Conservation (phyloP, 1,284 basidiomycete species). For the Kalmanozyma brasiliensis region DNA sequence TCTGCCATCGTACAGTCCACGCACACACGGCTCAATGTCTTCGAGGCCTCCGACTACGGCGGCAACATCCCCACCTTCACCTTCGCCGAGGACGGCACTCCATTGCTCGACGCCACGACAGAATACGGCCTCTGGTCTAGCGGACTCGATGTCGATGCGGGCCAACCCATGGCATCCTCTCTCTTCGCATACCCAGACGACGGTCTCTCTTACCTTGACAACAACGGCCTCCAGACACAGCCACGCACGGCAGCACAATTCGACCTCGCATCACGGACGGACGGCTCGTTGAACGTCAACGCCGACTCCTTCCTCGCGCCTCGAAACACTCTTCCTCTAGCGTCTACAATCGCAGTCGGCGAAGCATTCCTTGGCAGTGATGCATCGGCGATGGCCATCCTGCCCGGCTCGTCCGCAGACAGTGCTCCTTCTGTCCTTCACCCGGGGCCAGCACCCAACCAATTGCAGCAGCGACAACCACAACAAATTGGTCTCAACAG, state of each 20-base stretch:
- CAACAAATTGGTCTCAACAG: constrained; percentile 19
- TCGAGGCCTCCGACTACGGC: constrained; percentile 41
- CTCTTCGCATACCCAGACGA: constrained; percentile 23
- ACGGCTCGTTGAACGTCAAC: constrained; percentile 16
- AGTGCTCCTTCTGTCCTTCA: constrained; percentile 35
- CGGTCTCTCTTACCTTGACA: constrained; percentile 15
- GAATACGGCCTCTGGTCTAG: constrained; percentile 41
- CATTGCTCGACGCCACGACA: constrained; percentile 23
- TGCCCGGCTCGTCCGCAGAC: constrained; percentile 16
- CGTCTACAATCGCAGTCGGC: constrained; percentile 2
- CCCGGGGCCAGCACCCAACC: constrained; percentile 19
- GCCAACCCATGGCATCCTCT: constrained; percentile 18
- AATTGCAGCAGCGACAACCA: constrained; percentile 16
- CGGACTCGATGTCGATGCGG: constrained; percentile 18
- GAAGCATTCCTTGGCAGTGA: constrained; percentile 11
- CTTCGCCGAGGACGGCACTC: constrained; percentile 35
- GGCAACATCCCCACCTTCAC: constrained; percentile 29
- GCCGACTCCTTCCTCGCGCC: constrained; percentile 14
- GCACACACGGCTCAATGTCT: constrained; percentile 63
- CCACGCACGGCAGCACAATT: constrained; percentile 31
- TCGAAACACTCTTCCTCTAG: constrained; percentile 2
- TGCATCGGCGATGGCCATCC: constrained; percentile 4
- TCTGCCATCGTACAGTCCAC: constrained; percentile 41
- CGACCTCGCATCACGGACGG: constrained; percentile 18
- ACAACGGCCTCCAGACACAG: constrained; percentile 24